Evolutionary conservation across 2,329 filamentous ascomycete genomes (phyloP), one percentile per base, ranked within the genome.

Genomic region (Aspergillus ibericus): DNA sequence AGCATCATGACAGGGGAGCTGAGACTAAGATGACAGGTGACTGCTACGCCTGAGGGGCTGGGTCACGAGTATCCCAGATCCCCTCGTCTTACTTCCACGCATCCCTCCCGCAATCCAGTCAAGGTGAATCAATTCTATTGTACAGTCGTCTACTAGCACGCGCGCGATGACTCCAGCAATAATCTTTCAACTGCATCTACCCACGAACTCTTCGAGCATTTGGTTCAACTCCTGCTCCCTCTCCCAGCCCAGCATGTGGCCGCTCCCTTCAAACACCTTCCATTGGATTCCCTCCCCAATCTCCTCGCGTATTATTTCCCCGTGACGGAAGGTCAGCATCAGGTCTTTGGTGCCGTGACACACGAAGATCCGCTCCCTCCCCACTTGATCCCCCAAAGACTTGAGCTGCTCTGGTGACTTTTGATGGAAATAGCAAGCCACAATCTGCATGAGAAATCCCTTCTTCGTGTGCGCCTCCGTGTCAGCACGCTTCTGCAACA

Each of bases 401-500:
- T 76, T 77, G 47, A 96, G 75, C 75, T 96, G 88, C 59, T 77
- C 82, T 0, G 83, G 73, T 12, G 82, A 85, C 80, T 96, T 96
- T 74, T 85, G 78, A 74, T 96, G 92, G 84, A 90, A 91, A 0
- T 86, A 89, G 0, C 88, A 90, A 0, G 92, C 92, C 52, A 91
- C 80, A 2, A 91, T 83, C 78, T 96, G 92, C 65, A 90, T 80
- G 32, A 95, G 70, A 72, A 95, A 92, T 1, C 90, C 90, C 32
- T 79, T 80, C 48, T 80, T 81, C 3, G 83, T 85, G 72, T 92
- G 93, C 5, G 79, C 79, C 0, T 80, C 77, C 1, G 81, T 77
- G 58, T 89, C 82, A 15, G 80, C 76, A 16, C 89, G 82, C 78
- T 96, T 96, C 68, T 79, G 80, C 62, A 96, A 75, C 75, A 96